These are phyloP conservation scores for Orobanche coerulescens DNA, from an alignment of 257 asterid species.

Conservation along the genomic window DNA sequence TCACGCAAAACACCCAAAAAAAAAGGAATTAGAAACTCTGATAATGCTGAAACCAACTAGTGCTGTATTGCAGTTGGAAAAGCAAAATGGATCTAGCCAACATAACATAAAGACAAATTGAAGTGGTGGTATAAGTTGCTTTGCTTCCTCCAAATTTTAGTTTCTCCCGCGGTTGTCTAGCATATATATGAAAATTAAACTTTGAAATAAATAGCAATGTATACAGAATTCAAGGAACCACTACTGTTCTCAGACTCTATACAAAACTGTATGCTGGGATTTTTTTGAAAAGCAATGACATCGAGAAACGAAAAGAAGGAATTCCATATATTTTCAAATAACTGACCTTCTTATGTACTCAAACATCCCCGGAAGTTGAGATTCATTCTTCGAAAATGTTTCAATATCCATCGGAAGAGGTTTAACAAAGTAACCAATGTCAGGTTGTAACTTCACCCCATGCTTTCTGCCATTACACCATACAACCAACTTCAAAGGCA, in stretches of 20 bases:
- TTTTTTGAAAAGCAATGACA: constrained; percentile 3
- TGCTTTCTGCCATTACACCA: constrained; percentile 53
- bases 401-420: constrained; percentile 73
- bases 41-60: not conserved
- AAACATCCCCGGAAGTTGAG: constrained; percentile 91
- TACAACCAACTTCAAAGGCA: constrained; percentile 81
- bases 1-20: constrained; percentile 3
- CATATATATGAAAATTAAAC: not conserved
- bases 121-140: not conserved
- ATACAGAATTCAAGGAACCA: not conserved
- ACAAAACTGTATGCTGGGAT: not conserved
- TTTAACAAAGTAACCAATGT: constrained; percentile 87
- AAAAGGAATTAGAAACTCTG: too few species aligned
- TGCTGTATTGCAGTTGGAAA: not conserved
- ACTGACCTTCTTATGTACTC: constrained; percentile 80
- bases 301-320: not conserved
- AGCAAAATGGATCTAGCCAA: not conserved
- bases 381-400: constrained; percentile 56
- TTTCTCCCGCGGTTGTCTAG: not conserved
- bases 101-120: not conserved
- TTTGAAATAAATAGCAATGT: not conserved
- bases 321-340: constrained; percentile 10
- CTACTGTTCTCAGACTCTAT: not conserved
- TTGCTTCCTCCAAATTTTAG: not conserved
- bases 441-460: constrained; percentile 77